phyloP scores from a whole-genome alignment of 2,329 filamentous ascomycete species.

The Fusarium sp. region DNA sequence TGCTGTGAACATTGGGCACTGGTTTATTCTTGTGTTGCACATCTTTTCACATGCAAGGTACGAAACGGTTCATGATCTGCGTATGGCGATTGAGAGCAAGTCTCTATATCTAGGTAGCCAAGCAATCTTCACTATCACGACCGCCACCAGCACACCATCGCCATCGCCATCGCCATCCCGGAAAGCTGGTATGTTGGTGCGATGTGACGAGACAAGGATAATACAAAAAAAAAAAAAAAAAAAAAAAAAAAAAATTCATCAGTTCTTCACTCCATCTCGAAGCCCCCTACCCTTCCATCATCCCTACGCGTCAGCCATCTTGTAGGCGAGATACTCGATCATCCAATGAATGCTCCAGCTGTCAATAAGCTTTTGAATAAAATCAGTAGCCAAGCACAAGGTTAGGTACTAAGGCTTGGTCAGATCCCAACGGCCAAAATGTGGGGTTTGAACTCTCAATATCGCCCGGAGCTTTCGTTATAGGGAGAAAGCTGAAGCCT shows the following conservation, averaged over 20 bases:
- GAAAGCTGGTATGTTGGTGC: slow-evolving; percentile 13
- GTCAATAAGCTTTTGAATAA: slow-evolving; percentile 15
- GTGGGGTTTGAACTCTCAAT: slow-evolving; percentile 2
- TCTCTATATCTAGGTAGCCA: neutral
- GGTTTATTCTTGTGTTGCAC: neutral
- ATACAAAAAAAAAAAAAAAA: neutral
- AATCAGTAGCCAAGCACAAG: slow-evolving; percentile 9
- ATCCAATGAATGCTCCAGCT: neutral
- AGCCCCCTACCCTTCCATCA: neutral
- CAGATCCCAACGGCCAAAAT: slow-evolving; percentile 27
- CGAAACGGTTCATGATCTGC: neutral
- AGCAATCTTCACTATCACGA: neutral
- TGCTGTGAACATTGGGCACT: neutral
- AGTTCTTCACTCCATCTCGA: neutral
- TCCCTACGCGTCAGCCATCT: slow-evolving; percentile 8
- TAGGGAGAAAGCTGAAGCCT: neutral
- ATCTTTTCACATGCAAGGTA: neutral
- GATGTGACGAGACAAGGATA: slow-evolving; percentile 22
- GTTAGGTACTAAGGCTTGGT: neutral
- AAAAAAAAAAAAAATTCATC: slow-evolving; percentile 17
- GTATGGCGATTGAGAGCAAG: neutral
- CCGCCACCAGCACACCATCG: neutral
- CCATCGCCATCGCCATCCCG: slow-evolving; percentile 6
- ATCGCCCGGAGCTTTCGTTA: neutral
- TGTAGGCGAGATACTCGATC: neutral